Evolutionary conservation across 2,329 filamentous ascomycete species (phyloP), one percentile per base, ranked within the genome.

Genomic region (Helotiales sp.): DNA sequence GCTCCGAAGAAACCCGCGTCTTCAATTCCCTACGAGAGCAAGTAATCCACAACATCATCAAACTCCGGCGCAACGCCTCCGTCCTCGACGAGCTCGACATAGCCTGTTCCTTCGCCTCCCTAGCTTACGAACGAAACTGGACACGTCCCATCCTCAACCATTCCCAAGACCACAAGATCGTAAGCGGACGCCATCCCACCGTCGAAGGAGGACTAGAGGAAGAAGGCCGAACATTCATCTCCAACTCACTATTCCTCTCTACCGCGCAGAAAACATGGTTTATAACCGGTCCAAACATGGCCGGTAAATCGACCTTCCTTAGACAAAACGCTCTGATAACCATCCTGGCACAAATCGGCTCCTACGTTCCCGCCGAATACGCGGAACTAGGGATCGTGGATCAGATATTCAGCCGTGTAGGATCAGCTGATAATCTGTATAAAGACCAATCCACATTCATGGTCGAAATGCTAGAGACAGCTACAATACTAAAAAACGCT

Each of bases 391-490:
- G 93, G 1, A 80, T 99, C 42, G 92, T 97, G n/a, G 95, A 99
- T 75, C 91, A 93, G 68, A 88, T 99, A 54, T 98, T 96, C 77
- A 95, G 89, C 70, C 90, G 95, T 70, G 89, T 96, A 22, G 95
- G 95, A 1, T 96, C 92, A 1, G 95, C 93, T 1, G 96, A 99
- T 73, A 93, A 96, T 71, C 80, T 99, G n/a, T 97, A 90, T 76
- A 85, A 86, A 51, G 90, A 96, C 76, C 93, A 98, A 73, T 96
- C 91, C 53, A 99, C 96, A 0, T 99, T 99, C 74, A 98, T 99
- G 95, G 91, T 98, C 1, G 95, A 99, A 76, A 99, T 99, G 95
- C 82, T 97, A 2, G 95, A 99, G 75, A 96, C 95, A 19, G 93
- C 93, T 1, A 82, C 89, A 25, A 99, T 99, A 53, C 81, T 99